Base-by-base conservation (phyloP, 2,329 filamentous ascomycete species). In the Penicillium sp. region DNA sequence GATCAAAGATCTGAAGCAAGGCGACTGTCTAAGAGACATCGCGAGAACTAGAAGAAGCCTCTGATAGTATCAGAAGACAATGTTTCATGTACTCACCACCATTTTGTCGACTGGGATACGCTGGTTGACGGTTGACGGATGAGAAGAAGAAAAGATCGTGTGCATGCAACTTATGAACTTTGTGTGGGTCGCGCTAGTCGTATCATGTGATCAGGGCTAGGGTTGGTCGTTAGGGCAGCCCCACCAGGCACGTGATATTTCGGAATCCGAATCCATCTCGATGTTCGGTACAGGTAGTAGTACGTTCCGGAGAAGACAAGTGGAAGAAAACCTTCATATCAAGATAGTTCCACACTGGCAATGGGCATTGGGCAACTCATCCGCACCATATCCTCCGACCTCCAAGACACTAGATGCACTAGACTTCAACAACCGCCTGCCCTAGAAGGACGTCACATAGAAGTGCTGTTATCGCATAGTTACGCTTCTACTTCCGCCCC, bases 1-100 rank as follows among this genome's bases (percentile, higher is more conserved):
- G 61, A 64, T 59, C 57, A 54, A 54, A 55, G 55, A 59, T 64
- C 59, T 57, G 55, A 66, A 62, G 56, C 56, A 48, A 55, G 49
- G 57, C 56, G 54, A 58, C 53, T 61, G 55, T 57, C 52, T 56
- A 46, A 46, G n/a, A 36, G 53, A 53, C 58, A 59, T 60, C 50
- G 54, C 56, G 52, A 9, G 29, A 57, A 55, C 56, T 56, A 55
- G 52, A 62, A 55, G 56, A 53, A 54, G 49, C 52, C 52, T 57
- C 46, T 45, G 53, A 60, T 46, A 58, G 57, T 41, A 49, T 53
- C 57, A 25, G 60, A 69, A 66, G 72, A 74, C 66, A 71, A 64
- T 25, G 22, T 25, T 35, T 75, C 61, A 73, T 60, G 60, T 75
- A 76, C 81, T 83, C 82, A 84, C 81, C 80, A 83, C 83, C 55